Conservation (phyloP, 2,329 filamentous ascomycete species). For the Calonectria crousiana region DNA sequence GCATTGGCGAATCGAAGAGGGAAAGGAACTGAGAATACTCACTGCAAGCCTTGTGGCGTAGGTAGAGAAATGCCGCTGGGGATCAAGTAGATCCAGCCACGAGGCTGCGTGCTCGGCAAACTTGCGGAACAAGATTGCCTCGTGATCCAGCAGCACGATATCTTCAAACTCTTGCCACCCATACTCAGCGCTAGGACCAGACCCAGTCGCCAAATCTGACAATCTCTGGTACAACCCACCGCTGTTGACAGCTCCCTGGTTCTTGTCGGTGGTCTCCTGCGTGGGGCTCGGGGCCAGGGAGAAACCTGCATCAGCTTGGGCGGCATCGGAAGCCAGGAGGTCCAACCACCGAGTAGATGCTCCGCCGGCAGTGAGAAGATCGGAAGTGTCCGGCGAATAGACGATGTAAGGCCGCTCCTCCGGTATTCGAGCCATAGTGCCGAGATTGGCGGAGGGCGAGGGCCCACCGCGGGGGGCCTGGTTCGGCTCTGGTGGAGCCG, state of each 20-base stretch:
- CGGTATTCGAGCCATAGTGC: constrained; percentile 10
- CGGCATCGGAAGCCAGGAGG: constrained; percentile 25
- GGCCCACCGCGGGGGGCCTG: constrained; percentile 8
- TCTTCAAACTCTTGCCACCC: constrained; percentile 21
- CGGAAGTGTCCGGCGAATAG: constrained; percentile 16
- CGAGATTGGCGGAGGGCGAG: constrained; percentile 9
- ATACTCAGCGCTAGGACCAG: constrained; percentile 6
- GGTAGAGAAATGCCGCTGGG: constrained; percentile 22
- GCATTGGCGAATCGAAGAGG: neutral
- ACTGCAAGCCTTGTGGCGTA: constrained; percentile 22
- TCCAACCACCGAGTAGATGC: constrained; percentile 27
- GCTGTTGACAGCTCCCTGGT: constrained; percentile 11
- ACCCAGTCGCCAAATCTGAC: constrained; percentile 5
- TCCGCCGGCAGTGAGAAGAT: constrained; percentile 19
- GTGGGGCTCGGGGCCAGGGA: constrained; percentile 26
- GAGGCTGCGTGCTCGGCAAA: constrained; percentile 23
- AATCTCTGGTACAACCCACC: constrained; percentile 19
- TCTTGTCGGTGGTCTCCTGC: constrained; percentile 13
- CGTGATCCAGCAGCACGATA: constrained; percentile 16
- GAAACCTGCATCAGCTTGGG: constrained; percentile 24
- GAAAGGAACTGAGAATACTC: neutral
- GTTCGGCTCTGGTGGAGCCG: constrained; percentile 12
- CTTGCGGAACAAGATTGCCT: constrained; percentile 24
- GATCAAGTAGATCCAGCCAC: constrained; percentile 21
- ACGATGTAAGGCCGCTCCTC: constrained; percentile 17